Conservation (phyloP, 129 eudicot genomes). For the Tagetes erecta region DNA sequence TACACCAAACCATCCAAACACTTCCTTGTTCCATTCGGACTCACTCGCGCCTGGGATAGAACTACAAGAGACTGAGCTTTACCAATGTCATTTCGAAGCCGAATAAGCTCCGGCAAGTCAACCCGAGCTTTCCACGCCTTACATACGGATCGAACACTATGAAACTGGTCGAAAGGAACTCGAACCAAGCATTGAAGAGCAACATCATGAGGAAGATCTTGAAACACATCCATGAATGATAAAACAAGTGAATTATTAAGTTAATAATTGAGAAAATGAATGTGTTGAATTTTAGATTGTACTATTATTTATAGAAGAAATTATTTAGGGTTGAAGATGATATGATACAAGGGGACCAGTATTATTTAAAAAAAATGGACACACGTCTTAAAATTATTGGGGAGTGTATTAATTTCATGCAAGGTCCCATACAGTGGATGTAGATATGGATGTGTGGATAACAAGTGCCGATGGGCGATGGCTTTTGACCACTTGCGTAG, state of each 20-base stretch:
- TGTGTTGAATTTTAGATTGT: background rate
- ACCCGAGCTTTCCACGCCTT: slow-evolving; percentile 33
- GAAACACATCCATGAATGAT: slow-evolving; percentile 36
- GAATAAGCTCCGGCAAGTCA: slow-evolving; percentile 32
- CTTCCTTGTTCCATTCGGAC: slow-evolving; percentile 23
- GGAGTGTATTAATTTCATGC: no score
- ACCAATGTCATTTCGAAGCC: slow-evolving; percentile 31
- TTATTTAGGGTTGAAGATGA: no score
- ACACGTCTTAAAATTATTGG: no score
- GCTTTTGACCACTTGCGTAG: no score
- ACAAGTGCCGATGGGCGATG: no score
- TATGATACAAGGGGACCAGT: no score
- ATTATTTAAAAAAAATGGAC: no score
- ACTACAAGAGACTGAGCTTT: slow-evolving; percentile 33
- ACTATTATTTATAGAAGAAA: background rate
- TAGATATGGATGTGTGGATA: no score
- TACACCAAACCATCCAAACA: slow-evolving; percentile 33
- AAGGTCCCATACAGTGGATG: no score
- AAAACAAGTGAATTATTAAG: no score
- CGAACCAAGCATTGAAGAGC: slow-evolving; percentile 50
- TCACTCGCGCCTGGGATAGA: slow-evolving; percentile 29
- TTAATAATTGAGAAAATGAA: no score
- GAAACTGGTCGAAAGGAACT: slow-evolving; percentile 30
- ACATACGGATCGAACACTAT: slow-evolving; percentile 35
- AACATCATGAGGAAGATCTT: slow-evolving; percentile 37